A percentile compares a stretch with the other conserved stretches of the same genome.
These are phyloP conservation scores for Calamus simplicifolius DNA, from an alignment of 176 grass and related monocot genomes.

Conservation along the genomic window DNA sequence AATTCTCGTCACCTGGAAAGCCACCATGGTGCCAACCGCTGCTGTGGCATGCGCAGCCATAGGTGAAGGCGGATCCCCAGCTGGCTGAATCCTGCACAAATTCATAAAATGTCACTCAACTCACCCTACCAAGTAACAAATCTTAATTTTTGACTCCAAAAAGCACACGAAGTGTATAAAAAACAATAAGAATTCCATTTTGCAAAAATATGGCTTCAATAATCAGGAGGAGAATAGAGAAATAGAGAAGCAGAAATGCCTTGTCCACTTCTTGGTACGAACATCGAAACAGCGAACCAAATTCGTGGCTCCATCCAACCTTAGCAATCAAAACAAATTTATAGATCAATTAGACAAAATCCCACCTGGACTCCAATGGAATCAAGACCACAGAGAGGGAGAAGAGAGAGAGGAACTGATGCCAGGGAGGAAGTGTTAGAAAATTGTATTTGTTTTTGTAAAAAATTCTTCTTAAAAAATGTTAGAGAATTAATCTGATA, in stretches of 20 bases:
- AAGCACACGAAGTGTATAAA: too few relatives aligned
- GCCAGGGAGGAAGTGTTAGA: constrained; percentile 60
- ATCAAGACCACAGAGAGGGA: neutral
- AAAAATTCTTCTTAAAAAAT: too few relatives aligned
- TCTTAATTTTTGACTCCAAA: too few relatives aligned
- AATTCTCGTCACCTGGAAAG: constrained; percentile 64
- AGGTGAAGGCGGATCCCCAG: constrained; percentile 67
- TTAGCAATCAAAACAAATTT: constrained; percentile 17
- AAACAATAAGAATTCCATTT: too few relatives aligned
- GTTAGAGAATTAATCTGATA: too few relatives aligned
- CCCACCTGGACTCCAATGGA: constrained; percentile 1
- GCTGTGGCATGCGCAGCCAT: constrained; percentile 85
- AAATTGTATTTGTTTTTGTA: too few relatives aligned
- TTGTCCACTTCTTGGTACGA: constrained; percentile 54
- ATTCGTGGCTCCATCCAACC: constrained; percentile 90
- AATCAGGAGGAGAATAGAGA: neutral
- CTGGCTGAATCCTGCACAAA: constrained; percentile 47
- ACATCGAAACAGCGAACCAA: constrained; percentile 81
- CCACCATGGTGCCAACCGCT: constrained; percentile 93
- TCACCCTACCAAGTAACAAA: too few relatives aligned
- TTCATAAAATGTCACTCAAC: neutral
- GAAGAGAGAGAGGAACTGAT: constrained; percentile 40
- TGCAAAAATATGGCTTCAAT: neutral
- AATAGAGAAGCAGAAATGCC: constrained; percentile 13
- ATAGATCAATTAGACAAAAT: constrained; percentile 1